phyloP scores from a whole-genome alignment of 805 yeast genomes.

The Candida caryicola region DNA sequence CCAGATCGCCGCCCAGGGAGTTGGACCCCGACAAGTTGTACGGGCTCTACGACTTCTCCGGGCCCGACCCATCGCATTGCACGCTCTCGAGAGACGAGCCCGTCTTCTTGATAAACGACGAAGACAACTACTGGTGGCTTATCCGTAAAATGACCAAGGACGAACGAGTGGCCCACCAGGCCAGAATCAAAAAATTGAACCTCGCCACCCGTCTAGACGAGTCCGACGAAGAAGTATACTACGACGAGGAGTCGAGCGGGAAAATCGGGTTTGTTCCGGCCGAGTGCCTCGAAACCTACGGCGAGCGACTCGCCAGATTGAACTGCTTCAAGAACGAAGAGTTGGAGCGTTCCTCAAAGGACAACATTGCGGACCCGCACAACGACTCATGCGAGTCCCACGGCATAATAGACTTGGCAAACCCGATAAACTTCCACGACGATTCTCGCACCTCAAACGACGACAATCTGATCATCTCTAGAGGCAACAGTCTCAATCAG shows the following conservation, averaged over 20 bases:
- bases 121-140: constrained; percentile 96
- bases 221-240: constrained; percentile 13
- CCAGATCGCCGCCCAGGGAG: constrained; percentile 75
- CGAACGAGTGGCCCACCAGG: constrained; percentile 34
- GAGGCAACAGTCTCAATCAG: not conserved
- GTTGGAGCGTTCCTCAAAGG: constrained; percentile 36
- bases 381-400: not conserved
- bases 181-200: constrained; percentile 8
- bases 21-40: constrained; percentile 79
- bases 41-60: constrained; percentile 82
- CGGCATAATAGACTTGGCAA: constrained; percentile 3
- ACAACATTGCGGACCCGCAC: constrained; percentile 6
- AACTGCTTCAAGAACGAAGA: constrained; percentile 92
- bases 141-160: constrained; percentile 47
- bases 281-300: constrained; percentile 87
- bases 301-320: constrained; percentile 84
- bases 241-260: constrained; percentile 49
- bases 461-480: constrained; percentile 2
- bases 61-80: constrained; percentile 93
- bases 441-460: constrained; percentile 2
- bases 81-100: constrained; percentile 77
- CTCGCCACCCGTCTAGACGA: constrained; percentile 10
- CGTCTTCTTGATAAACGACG: constrained; percentile 77
- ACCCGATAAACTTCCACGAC: constrained; percentile 8
- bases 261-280: constrained; percentile 96